Percentiles rank a stretch among this genome's conserved stretches.
phyloP scores from a whole-genome alignment of 2,329 filamentous ascomycete genomes.

The Fusarium fujikuroi region DNA sequence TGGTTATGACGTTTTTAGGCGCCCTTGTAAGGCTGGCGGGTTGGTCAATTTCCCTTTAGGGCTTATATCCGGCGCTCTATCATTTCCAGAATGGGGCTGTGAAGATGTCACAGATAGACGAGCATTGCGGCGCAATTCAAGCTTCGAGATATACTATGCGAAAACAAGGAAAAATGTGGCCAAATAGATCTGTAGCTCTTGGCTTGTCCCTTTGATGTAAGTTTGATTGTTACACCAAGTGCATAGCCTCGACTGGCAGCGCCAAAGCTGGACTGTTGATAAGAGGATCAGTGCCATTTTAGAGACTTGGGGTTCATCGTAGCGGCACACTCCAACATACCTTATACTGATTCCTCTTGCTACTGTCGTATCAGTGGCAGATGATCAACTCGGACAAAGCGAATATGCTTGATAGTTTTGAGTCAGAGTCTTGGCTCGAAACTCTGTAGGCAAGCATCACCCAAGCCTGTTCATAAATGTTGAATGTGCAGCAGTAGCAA shows the following conservation, averaged over 20 bases:
- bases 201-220: background rate
- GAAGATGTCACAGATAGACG: background rate
- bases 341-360: too few relatives aligned
- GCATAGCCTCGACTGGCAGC: background rate
- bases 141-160: background rate
- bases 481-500: background rate
- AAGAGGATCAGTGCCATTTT: background rate
- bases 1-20: background rate
- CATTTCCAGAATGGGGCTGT: background rate
- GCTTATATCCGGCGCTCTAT: background rate
- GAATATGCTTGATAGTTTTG: background rate
- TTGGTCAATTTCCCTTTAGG: too few relatives aligned
- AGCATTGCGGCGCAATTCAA: background rate
- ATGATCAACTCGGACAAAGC: background rate
- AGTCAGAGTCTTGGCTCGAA: background rate
- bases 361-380: background rate
- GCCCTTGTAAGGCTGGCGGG: constrained; percentile 8
- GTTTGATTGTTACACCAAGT: background rate
- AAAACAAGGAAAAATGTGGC: background rate
- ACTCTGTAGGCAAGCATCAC: background rate
- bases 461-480: too few relatives aligned
- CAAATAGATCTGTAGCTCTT: background rate
- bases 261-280: background rate
- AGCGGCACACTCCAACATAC: background rate
- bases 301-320: background rate